phyloP scores from a whole-genome alignment of 1,139 yeast genomes.

The Suhomyces bribrorum region DNA sequence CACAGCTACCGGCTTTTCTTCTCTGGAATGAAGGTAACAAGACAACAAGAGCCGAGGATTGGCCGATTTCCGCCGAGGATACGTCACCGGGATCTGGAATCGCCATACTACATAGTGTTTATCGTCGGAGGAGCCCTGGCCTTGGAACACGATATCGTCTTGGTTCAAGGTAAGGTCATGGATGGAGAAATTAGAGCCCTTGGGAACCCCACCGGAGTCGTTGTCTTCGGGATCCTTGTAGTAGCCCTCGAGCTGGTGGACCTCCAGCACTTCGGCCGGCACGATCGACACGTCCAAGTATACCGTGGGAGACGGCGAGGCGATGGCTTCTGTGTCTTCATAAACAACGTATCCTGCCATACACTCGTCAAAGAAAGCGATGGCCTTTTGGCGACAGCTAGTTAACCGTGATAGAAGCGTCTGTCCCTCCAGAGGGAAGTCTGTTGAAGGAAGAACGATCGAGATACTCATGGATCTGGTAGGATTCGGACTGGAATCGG shows the following conservation, averaged over 20 bases:
- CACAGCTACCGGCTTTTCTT: slow-evolving; percentile 2
- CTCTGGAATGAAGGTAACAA: slow-evolving; percentile 23
- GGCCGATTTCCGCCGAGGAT: slow-evolving; percentile 37
- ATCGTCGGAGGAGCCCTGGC: slow-evolving; percentile 13
- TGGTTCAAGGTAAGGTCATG: slow-evolving; percentile 17
- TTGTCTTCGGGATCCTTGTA: slow-evolving; percentile 2
- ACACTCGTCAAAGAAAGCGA: slow-evolving; percentile 42
- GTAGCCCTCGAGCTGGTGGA: slow-evolving; percentile 7
- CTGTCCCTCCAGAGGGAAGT: slow-evolving; percentile 2
- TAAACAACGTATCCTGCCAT: slow-evolving; percentile 36
- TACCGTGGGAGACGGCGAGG: slow-evolving; percentile 15
- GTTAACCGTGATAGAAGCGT: neutral
- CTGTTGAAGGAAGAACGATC: slow-evolving; percentile 14
- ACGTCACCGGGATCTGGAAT: slow-evolving; percentile 36
- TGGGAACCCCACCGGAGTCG: slow-evolving; percentile 4
- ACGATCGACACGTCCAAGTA: slow-evolving; percentile 31
- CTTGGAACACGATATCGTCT: slow-evolving; percentile 17
- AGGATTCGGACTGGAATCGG: no score
- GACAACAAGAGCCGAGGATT: slow-evolving; percentile 33
- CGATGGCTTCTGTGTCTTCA: slow-evolving; percentile 14
- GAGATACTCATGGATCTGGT: slow-evolving; percentile 19
- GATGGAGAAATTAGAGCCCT: slow-evolving; percentile 17
- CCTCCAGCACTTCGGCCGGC: slow-evolving; percentile 27
- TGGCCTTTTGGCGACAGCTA: slow-evolving; percentile 11
- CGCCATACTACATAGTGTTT: slow-evolving; percentile 29